Percentiles rank a stretch among this genome's conserved stretches.
phyloP scores from a whole-genome alignment of 441 rosid species.

The Croton setiger region DNA sequence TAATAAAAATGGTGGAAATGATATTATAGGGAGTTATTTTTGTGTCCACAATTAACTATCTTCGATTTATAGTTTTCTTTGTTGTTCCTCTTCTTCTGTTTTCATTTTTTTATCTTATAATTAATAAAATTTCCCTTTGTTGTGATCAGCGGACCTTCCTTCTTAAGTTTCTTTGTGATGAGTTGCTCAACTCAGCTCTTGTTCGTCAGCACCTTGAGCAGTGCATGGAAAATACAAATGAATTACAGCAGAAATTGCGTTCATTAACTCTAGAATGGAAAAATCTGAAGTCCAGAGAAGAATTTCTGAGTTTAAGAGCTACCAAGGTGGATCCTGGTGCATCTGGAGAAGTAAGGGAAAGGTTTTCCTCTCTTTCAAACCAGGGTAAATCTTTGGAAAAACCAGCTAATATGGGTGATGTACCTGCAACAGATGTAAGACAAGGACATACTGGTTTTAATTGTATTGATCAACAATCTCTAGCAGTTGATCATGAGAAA shows the following conservation, averaged over 20 bases:
- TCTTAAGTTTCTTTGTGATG: conserved; percentile 50
- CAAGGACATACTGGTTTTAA: conserved; percentile 33
- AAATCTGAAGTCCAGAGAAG: conserved; percentile 43
- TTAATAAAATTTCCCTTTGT: conserved; percentile 16
- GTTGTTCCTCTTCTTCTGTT: no score
- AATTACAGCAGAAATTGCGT: conserved; percentile 51
- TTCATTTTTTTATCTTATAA: conserved; percentile 12
- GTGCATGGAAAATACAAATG: conserved; percentile 37
- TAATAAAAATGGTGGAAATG: background rate
- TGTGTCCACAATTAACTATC: background rate
- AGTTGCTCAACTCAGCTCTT: conserved; percentile 39
- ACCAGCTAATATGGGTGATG: conserved; percentile 31
- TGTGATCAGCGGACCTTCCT: conserved; percentile 52
- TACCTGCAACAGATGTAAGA: conserved; percentile 31
- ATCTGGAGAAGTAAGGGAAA: conserved; percentile 44
- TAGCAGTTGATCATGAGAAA: conserved; percentile 28
- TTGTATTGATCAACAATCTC: conserved; percentile 29
- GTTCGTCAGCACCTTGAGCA: conserved; percentile 49
- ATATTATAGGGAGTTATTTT: background rate
- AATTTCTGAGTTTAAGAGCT: conserved; percentile 26
- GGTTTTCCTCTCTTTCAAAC: conserved; percentile 25
- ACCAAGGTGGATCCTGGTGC: conserved; percentile 33
- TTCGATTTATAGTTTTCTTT: no score
- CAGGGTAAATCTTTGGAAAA: conserved; percentile 21
- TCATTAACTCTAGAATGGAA: conserved; percentile 37